Base-by-base conservation (phyloP, 2,329 filamentous ascomycete species). In the Leptographium wingfieldii region DNA sequence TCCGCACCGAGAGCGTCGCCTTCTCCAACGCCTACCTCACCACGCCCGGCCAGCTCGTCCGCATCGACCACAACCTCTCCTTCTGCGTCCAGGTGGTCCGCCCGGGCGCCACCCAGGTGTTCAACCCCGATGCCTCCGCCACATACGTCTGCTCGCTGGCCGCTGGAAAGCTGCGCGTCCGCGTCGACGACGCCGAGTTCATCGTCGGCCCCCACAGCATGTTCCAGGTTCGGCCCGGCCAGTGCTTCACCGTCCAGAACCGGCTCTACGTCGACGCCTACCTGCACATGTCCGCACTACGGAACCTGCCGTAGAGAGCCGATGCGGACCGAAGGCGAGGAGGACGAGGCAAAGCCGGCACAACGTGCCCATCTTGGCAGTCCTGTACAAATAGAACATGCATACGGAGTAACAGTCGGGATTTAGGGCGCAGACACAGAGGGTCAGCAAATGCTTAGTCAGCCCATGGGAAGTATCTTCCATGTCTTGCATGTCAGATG, bases 171-270 rank as follows among this genome's bases (percentile, higher is more conserved):
- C 60, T 69, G 51, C 62, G 56, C 4, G 65, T 72, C 19, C 53
- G 38, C 1, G 59, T 69, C 6, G 72, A 66, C 2, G 69, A 68
- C 3, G 64, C 70, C n/a, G 66, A 70, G 5, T 75, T 79, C 49
- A 63, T 66, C 0, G 65, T 80, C 3, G 78, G 78, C 0, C 69
- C 71, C 1, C 71, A 76, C 57, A 76, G 78, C 31, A 68, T 76
- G 64, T 76, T 80, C 62, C 69, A 71, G 56, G 69, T 80, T 46
- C 69, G 67, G 27, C 71, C 75, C 0, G 73, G 74, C 0, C 68
- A 67, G 57, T 58, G 59, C 1, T 77, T 74, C 63, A 68, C 66
- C 22, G 71, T 74, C 5, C 68, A 72, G 60, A 81, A 81, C 62
- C 67, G 69, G 38, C 65, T 74, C 0, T 80, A 80, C 60, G 51